phyloP scores from a whole-genome alignment of 495 filamentous ascomycete genomes.

The Thozetella sp. region DNA sequence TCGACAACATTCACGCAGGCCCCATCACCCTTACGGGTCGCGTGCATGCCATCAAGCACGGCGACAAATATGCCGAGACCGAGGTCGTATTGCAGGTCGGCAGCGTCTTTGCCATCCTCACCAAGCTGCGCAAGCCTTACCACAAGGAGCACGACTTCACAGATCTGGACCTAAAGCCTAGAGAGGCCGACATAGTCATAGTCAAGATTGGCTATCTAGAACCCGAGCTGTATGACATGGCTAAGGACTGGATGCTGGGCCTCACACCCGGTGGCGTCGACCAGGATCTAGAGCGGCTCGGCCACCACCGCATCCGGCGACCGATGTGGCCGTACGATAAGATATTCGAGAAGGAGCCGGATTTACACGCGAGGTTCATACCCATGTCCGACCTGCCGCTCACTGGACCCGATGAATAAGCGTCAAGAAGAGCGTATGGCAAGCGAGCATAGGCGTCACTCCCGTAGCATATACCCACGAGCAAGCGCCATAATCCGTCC shows the following conservation, averaged over 20 bases:
- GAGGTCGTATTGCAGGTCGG: slow-evolving; percentile 57
- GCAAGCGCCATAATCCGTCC: too few species aligned
- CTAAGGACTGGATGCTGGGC: slow-evolving; percentile 55
- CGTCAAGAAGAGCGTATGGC: too few species aligned
- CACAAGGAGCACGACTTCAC: slow-evolving; percentile 59
- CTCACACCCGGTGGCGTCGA: slow-evolving; percentile 59
- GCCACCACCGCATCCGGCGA: slow-evolving; percentile 47
- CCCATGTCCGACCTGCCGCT: slow-evolving; percentile 39
- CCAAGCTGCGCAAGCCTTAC: slow-evolving; percentile 58
- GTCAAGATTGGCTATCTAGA: slow-evolving; percentile 65
- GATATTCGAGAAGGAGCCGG: slow-evolving; percentile 31
- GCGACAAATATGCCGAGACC: slow-evolving; percentile 47
- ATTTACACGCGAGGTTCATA: slow-evolving; percentile 44
- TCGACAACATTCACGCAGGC: slow-evolving; percentile 52
- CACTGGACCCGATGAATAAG: slow-evolving; percentile 18
- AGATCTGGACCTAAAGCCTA: slow-evolving; percentile 45
- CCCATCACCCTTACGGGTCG: slow-evolving; percentile 55
- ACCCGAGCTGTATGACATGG: slow-evolving; percentile 58
- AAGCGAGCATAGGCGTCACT: too few species aligned
- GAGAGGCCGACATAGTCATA: slow-evolving; percentile 52
- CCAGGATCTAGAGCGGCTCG: slow-evolving; percentile 51
- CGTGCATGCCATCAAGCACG: slow-evolving; percentile 54
- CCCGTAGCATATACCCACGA: too few species aligned
- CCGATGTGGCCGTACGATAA: slow-evolving; percentile 61
- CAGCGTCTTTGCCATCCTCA: slow-evolving; percentile 56